Evolutionary conservation across 2,329 filamentous ascomycete genomes (phyloP), one percentile per base, ranked within the genome.

Genomic region (Colletotrichum falcatum): DNA sequence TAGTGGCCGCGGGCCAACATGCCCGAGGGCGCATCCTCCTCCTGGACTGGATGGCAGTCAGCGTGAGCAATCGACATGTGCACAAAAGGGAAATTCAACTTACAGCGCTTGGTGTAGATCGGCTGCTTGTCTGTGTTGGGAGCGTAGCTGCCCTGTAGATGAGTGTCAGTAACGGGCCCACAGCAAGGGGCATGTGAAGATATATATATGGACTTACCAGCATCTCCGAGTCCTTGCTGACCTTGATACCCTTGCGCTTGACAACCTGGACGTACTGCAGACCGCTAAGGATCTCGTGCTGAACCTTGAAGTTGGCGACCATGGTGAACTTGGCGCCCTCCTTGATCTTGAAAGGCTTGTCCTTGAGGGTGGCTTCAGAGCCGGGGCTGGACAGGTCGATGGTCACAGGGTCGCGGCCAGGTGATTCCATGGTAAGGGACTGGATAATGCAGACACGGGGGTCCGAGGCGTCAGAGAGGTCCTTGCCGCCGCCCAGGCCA

Each of bases 181-280:
- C 9, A 7, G 78, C 73, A 33, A 9, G 55, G 26, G 48, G 23
- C 46, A 20, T 11, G 14, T 18, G 39, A n/a, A 37, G 14, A 16
- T 3, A 33, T n/a, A n/a, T n/a, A n/a, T 11, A n/a, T 37, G 30
- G 39, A 87, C 91, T 78, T 83, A 96, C 94, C 88, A 99, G 92
- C 96, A 99, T 99, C 86, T 98, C 95, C 77, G 97, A 93, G 78
- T 96, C 92, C 89, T 98, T 99, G 85, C 92, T 93, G 72, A 95
- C 90, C 70, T 89, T 90, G 80, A 98, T 88, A 65, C 93, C 93
- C 87, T 94, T 94, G 76, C 95, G 88, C 88, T 96, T 97, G 73
- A 98, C 93, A 49, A 94, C 89, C 84, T 99, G 96, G 68, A 99
- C 89, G 82, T 98, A 99, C 85, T 98, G 97, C 79, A 99, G 84